Conservation (phyloP, 2,329 filamentous ascomycete species). For the Bisporella sp. region DNA sequence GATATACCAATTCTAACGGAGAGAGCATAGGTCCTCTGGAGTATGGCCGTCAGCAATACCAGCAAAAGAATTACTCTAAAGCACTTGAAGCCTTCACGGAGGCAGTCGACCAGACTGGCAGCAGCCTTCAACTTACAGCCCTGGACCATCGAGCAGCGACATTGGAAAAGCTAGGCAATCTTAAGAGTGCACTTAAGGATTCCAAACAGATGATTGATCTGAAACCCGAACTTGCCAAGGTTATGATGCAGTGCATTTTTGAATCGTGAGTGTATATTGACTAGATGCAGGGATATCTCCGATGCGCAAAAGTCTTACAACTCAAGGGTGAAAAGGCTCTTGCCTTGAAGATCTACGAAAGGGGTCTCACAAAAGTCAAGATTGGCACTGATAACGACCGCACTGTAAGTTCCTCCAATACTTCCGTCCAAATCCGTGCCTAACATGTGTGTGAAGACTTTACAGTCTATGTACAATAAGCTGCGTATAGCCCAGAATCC, state of each 20-base stretch:
- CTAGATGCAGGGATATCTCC: conserved; percentile 24
- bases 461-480: conserved; percentile 24
- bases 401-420: conserved; percentile 11
- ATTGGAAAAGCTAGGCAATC: conserved; percentile 24
- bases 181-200: conserved; percentile 24
- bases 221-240: conserved; percentile 24
- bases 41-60: conserved; percentile 22
- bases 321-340: conserved; percentile 21
- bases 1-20: conserved; percentile 2
- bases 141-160: conserved; percentile 28
- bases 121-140: conserved; percentile 22
- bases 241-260: background rate
- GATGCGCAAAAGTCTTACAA: conserved; percentile 26
- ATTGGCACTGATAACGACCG: conserved; percentile 23
- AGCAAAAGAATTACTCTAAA: conserved; percentile 20
- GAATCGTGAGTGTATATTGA: background rate
- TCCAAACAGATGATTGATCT: conserved; percentile 26
- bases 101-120: conserved; percentile 20
- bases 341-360: conserved; percentile 28
- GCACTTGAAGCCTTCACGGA: conserved; percentile 22
- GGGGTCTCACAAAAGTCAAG: conserved; percentile 26
- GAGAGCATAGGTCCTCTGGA: conserved; percentile 21
- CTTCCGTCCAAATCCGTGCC: conserved; percentile 1
- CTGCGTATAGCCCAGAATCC: conserved; percentile 18
- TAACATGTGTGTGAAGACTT: conserved; percentile 14